phyloP scores from a whole-genome alignment of 2,329 filamentous ascomycete genomes.

The Aspergillus alliaceus region DNA sequence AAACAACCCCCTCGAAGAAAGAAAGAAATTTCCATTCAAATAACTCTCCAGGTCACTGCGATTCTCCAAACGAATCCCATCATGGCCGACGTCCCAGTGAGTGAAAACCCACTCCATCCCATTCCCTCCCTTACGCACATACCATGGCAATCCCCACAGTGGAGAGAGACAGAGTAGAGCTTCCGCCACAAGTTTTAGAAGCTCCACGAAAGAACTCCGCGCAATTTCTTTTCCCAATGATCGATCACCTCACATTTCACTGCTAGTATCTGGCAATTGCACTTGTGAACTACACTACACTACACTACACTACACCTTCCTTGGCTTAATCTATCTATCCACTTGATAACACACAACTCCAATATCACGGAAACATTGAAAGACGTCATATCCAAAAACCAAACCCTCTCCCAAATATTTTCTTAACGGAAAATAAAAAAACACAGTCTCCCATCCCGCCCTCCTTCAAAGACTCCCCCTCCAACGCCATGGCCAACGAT shows the following conservation, averaged over 20 bases:
- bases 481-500: constrained; percentile 19
- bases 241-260: too few species aligned
- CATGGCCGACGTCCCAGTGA: neutral
- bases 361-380: neutral
- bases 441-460: neutral
- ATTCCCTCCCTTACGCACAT: neutral
- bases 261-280: too few species aligned
- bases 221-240: neutral
- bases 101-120: neutral
- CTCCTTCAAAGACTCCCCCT: neutral
- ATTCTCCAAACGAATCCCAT: neutral
- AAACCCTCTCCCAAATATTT: neutral
- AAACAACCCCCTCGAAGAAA: neutral
- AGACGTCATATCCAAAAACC: neutral
- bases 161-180: neutral
- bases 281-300: too few species aligned
- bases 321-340: too few species aligned
- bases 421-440: neutral
- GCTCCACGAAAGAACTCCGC: neutral
- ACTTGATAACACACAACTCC: too few species aligned
- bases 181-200: neutral
- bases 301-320: too few species aligned
- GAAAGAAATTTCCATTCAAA: neutral
- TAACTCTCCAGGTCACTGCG: neutral
- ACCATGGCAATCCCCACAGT: constrained; percentile 10